Base-by-base conservation (phyloP, 345 rosid species). In the Citrus trifoliata region DNA sequence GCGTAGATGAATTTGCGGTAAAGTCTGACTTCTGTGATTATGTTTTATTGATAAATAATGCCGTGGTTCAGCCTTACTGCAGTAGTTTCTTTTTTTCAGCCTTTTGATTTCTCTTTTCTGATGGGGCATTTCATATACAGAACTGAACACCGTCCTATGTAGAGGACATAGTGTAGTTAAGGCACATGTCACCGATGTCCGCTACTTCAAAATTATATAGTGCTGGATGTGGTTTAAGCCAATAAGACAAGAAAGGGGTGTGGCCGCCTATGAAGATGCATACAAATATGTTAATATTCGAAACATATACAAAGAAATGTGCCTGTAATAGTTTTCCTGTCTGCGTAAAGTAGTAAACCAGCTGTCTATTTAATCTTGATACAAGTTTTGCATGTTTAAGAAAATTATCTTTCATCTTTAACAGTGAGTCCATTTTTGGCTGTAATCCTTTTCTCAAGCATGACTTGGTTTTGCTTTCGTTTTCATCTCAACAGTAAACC, bases 1-100 rank as follows among this genome's bases (percentile, higher is more conserved):
- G 71, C 62, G 97, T 84, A 14, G 76, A 86, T 37, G 98, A 94
- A 84, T 92, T 94, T 90, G 95, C 98, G 83, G 99, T 96, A 86
- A 90, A 25, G 55, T 73, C 69, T 76, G 67, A 72, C 67, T 67
- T 27, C 53, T 51, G 28, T 61, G 6, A n/a, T 24, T 69, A 67
- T 30, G 30, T 56, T 72, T 32, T 12, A 48, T 62, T 75, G 60
- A 40, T 48, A 19, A 9, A 28, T 63, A 40, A 63, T 19, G 69
- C 21, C 3, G 1, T 7, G 10, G 58, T 19, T 22, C 32, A 46
- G 51, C 51, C 51, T 46, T 46, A 46, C 51, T 46, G 51, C 18
- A 46, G 51, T 46, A 46, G 18, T 46, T 13, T 46, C 5, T 46
- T 46, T 46, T 46, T 48, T 64, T 35, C 46, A 3, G 30, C 42